Evolutionary conservation across 139 green algal genomes (phyloP).

Genomic region (Chlamydomonas asymmetrica): DNA sequence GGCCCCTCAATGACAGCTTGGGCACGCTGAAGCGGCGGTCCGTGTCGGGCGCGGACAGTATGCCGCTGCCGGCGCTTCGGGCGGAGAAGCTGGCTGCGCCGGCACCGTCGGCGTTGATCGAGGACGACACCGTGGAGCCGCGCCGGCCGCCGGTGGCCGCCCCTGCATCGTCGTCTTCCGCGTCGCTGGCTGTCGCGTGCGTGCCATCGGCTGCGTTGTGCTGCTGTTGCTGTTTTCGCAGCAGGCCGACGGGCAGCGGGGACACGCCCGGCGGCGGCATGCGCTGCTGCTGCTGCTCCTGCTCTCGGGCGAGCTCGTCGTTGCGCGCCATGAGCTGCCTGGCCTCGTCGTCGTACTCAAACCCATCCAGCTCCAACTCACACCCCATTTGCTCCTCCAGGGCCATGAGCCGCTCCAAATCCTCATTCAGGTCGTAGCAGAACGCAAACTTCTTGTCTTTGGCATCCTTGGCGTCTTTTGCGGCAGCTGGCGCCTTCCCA

Average conservation of each 20-base stretch:
- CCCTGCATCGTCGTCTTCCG: no score
- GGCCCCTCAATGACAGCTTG: not conserved
- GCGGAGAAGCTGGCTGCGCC: no score
- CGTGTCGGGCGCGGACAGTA: no score
- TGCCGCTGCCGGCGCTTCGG: no score
- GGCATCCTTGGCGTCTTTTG: not conserved
- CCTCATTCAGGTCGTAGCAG: constrained; percentile 70
- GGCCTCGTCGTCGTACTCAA: constrained; percentile 46
- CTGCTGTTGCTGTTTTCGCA: no score
- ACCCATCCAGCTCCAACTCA: constrained; percentile 24
- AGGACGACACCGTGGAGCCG: no score
- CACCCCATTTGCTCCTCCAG: constrained; percentile 45
- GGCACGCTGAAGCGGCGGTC: constrained; percentile 1
- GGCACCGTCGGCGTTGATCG: no score
- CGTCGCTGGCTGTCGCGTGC: no score
- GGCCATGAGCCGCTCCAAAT: constrained; percentile 58
- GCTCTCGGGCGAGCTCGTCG: not conserved
- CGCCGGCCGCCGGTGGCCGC: no score
- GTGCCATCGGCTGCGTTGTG: no score
- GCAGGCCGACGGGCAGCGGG: not conserved
- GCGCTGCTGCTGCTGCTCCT: not conserved
- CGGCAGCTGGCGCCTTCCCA: not conserved
- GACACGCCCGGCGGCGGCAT: not conserved
- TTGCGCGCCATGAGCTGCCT: constrained; percentile 20
- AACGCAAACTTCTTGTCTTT: constrained; percentile 46